A percentile compares a stretch with the other conserved stretches of the same genome.
Conservation (phyloP, 305 asterid genomes). For the Stenogyne calaminthoides region DNA sequence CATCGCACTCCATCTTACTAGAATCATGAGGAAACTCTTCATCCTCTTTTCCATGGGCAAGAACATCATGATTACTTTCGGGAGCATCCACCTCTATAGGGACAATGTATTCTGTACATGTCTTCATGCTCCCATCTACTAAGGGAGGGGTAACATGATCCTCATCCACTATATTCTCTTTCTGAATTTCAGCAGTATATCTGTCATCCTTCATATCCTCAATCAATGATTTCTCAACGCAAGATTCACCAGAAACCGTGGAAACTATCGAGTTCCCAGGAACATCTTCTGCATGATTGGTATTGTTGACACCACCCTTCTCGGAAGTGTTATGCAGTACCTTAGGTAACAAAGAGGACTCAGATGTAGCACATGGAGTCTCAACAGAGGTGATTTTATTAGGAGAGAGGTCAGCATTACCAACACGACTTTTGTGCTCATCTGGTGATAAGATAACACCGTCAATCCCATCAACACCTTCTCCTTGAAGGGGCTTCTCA, state of each 20-base stretch:
- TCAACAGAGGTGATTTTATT: conserved; percentile 36
- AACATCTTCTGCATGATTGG: conserved; percentile 35
- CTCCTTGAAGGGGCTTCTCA: conserved; percentile 41
- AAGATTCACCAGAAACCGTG: conserved; percentile 33
- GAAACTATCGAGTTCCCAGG: conserved; percentile 30
- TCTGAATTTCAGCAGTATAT: conserved; percentile 32
- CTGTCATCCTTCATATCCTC: conserved; percentile 39
- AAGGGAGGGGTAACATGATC: conserved; percentile 34
- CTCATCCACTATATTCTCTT: conserved; percentile 39
- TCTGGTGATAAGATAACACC: conserved; percentile 33
- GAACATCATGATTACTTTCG: conserved; percentile 37
- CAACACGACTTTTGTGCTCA: conserved; percentile 37
- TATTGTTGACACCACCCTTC: conserved; percentile 32
- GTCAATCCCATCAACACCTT: conserved; percentile 34
- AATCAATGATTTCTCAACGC: conserved; percentile 39
- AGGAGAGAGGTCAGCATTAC: conserved; percentile 35
- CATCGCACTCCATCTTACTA: conserved; percentile 38
- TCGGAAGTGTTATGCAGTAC: conserved; percentile 30
- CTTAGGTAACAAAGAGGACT: conserved; percentile 32
- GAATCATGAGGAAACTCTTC: conserved; percentile 41
- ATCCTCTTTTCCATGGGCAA: conserved; percentile 36
- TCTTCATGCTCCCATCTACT: conserved; percentile 42
- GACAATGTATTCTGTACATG: conserved; percentile 34
- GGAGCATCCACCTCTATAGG: conserved; percentile 37
- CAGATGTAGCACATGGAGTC: conserved; percentile 35